Evolutionary conservation across 192 early-diverging fungal species (phyloP), one percentile per base, ranked within the genome.

Genomic region (Coemansia sp.): DNA sequence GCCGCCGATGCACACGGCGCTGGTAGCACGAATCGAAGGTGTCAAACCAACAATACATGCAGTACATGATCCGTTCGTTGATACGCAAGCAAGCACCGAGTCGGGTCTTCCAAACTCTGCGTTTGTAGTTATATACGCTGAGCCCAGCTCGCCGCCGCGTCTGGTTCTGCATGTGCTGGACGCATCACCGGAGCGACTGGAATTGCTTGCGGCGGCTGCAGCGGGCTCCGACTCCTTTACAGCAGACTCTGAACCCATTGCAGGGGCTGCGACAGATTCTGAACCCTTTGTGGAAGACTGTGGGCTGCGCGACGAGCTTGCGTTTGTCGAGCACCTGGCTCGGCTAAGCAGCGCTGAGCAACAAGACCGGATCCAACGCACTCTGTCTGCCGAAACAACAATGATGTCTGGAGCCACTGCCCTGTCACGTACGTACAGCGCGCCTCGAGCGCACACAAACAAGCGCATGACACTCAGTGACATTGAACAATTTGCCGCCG

Each of bases 401-500:
- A 38, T 71, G 16, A 43, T 57, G 9, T 52, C 22, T n/a, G 39
- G 32, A 49, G 52, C 13, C 47, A 22, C 39, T 9, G n/a, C 38
- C 26, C 37, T 57, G 11, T 29, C 16, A 9, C 57, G 63, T 8
- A 54, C 23, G 16, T 56, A 22, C 3, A 45, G 66, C 32, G 66
- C 38, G 22, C 32, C 45, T 27, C 68, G 74, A 22, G 1, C 54
- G 54, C 57, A 49, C 39, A 39, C 19, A 4, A 62, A 64, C 48
- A 61, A 61, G 38, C 53, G 59, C 10, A 79, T 79, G 61, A 74
- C 77, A n/a, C 64, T 79, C 38, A 61, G 63, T 27, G 77, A 79
- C 43, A 66, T 79, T 23, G 77, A 79, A 61, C 66, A 55, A 5
- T 32, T 74, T 35, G 73, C 57, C 2, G 57, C 57, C 16, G 27